Evolutionary conservation across 805 yeast species (phyloP).

Genomic region (Saccharomyces kudriavzevii): DNA sequence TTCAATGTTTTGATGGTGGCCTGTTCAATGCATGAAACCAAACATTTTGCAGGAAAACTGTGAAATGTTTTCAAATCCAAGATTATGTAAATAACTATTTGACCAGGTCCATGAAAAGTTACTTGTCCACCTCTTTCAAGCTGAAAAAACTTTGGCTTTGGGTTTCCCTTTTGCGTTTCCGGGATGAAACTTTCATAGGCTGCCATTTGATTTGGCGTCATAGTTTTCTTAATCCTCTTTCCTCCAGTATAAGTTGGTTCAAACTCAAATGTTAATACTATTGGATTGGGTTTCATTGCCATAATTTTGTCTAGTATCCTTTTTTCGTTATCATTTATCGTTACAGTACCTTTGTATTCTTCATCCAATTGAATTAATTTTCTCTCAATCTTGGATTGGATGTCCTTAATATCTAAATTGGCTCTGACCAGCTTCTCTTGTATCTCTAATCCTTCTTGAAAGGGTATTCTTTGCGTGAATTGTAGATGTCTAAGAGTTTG

Average conservation of each 20-base stretch:
- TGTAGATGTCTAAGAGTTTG: slow-evolving; percentile 37
- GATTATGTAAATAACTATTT: slow-evolving; percentile 75
- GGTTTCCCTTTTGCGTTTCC: slow-evolving; percentile 18
- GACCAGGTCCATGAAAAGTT: slow-evolving; percentile 96
- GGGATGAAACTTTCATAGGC: slow-evolving; percentile 20
- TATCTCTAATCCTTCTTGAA: slow-evolving; percentile 43
- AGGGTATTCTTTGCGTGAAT: slow-evolving; percentile 34
- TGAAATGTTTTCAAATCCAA: slow-evolving; percentile 57
- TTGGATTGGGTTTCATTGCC: slow-evolving; percentile 52
- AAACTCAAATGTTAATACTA: slow-evolving; percentile 75
- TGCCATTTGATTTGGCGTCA: slow-evolving; percentile 29
- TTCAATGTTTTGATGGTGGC: slow-evolving; percentile 44
- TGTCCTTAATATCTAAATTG: slow-evolving; percentile 47
- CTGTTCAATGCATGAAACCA: slow-evolving; percentile 54
- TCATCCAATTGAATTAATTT: slow-evolving; percentile 33
- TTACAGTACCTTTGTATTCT: slow-evolving; percentile 31
- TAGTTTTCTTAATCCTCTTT: slow-evolving; percentile 57
- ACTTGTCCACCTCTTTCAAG: slow-evolving; percentile 91
- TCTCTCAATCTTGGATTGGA: slow-evolving; percentile 40
- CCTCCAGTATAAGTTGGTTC: slow-evolving; percentile 88
- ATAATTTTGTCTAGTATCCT: slow-evolving; percentile 37
- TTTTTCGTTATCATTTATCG: slow-evolving; percentile 41
- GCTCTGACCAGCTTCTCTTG: slow-evolving; percentile 52
- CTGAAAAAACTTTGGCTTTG: slow-evolving; percentile 61
- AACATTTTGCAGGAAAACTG: slow-evolving; percentile 53